Evolutionary conservation across 78 protist species (phyloP), one percentile per base, ranked within the genome.

Genomic region (Fonticula alba): DNA sequence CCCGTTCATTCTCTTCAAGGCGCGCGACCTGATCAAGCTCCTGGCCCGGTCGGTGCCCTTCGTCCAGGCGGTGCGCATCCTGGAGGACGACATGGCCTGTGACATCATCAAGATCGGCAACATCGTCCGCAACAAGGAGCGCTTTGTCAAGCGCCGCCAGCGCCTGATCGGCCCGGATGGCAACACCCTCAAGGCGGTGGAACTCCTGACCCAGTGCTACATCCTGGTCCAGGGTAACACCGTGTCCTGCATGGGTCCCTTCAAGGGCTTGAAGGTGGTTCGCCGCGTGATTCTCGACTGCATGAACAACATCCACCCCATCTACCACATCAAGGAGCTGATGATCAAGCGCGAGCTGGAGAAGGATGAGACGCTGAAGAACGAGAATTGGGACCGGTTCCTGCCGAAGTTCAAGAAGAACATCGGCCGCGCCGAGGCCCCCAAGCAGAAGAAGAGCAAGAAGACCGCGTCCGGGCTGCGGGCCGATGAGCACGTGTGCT

Each of bases 161-260:
- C 80, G 99, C 11, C 80, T 96, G 33, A 58, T 96, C 32, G 99
- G 99, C 19, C 95, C 99, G 29, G 73, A 90, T 58, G 98, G 97
- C 4, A 33, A 82, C 22, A 96, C 99, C 0, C 79, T 93, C n/a
- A 88, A 92, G 65, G 70, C 99, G 13, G 69, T 95, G 19, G 98
- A 95, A 64, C 46, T 92, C 13, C 79, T 96, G 15, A 88, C 98
- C 0, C 83, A 66, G 10, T 86, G 96, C 73, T 93, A 93, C 66
- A 74, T 96, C 2, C 50, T 89, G 33, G 88, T 95, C 10, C 99
- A 95, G 56, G 97, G 97, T 10, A 90, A 83, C 60, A 95, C 99
- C 0, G 99, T 96, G 17, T 19, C 87, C 0, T 64, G 66, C 3
- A 91, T 96, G 69, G 99, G 99, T 7, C 55, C 80, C 27, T 54